These are phyloP conservation scores for Pelargonium cotyledonis DNA, from an alignment of 441 rosid species.

Conservation along the genomic window DNA sequence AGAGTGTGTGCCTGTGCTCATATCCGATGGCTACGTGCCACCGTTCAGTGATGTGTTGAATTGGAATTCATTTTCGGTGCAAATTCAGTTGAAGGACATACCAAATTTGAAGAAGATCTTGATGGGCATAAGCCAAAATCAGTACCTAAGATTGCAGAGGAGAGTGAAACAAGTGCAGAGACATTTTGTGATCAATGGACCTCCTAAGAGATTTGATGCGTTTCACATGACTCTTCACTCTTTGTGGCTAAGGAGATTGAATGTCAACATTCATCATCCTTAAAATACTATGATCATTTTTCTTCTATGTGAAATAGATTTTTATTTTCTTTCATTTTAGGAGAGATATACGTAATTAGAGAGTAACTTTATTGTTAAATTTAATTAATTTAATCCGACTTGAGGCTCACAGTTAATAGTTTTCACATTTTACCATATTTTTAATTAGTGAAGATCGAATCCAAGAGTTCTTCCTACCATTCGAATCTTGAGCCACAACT, in stretches of 20 bases:
- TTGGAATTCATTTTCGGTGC: conserved; percentile 71
- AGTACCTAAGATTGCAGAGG: conserved; percentile 43
- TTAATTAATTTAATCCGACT: no score
- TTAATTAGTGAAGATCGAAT: no score
- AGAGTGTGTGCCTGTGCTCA: conserved; percentile 77
- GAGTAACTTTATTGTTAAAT: no score
- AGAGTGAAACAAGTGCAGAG: conserved; percentile 43
- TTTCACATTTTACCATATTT: no score
- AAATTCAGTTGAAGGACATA: conserved; percentile 49
- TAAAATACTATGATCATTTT: no score
- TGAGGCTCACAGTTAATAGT: no score
- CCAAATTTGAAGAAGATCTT: conserved; percentile 66
- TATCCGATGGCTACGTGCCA: conserved; percentile 59
- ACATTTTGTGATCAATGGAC: conserved; percentile 71
- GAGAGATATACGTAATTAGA: no score
- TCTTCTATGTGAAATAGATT: no score
- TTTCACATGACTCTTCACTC: conserved; percentile 87
- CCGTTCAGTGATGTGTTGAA: conserved; percentile 79
- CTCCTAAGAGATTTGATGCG: conserved; percentile 64
- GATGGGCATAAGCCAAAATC: conserved; percentile 40
- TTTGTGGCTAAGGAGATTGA: conserved; percentile 80
- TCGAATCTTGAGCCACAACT: no score
- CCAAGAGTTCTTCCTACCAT: no score
- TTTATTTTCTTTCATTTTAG: no score
- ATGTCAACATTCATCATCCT: conserved; percentile 53